Evolutionary conservation across 805 yeast species (phyloP).

Genomic region (Candida alai): DNA sequence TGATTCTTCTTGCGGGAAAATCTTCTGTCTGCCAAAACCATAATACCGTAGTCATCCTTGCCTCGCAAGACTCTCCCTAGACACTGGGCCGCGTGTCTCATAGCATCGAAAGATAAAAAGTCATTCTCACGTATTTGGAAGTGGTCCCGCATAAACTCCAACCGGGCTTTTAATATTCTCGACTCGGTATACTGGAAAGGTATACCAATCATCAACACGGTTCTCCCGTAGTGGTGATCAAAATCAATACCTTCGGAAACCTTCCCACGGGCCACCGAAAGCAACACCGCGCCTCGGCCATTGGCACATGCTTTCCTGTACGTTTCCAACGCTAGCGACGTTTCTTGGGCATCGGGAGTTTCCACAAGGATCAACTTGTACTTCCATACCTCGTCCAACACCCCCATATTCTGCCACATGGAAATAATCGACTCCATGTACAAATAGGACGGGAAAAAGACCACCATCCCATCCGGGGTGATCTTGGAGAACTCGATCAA

Average conservation of each 20-base stretch:
- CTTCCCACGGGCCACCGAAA: constrained; percentile 98
- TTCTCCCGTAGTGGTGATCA: constrained; percentile 96
- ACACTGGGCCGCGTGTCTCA: constrained; percentile 99
- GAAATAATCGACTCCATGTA: constrained; percentile 98
- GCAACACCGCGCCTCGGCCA: constrained; percentile 94
- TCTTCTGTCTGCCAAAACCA: constrained; percentile 95
- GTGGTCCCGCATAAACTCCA: constrained; percentile 90
- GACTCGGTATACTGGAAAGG: constrained; percentile 99
- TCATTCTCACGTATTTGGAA: constrained; percentile 92
- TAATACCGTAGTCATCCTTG: constrained; percentile 96
- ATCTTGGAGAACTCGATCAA: constrained; percentile 89
- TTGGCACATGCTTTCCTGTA: constrained; percentile 94
- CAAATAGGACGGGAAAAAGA: constrained; percentile 93
- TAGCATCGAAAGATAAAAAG: constrained; percentile 95
- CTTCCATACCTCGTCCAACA: constrained; percentile 97
- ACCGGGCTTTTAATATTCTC: constrained; percentile 87
- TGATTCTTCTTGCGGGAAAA: constrained; percentile 83
- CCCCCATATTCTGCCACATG: constrained; percentile 99
- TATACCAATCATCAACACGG: constrained; percentile 97
- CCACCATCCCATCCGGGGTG: constrained; percentile 98
- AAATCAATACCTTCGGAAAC: constrained; percentile 99
- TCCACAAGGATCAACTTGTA: constrained; percentile 92
- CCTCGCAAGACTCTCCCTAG: constrained; percentile 96
- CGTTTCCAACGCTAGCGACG: constrained; percentile 91
- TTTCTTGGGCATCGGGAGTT: constrained; percentile 99